These are phyloP conservation scores for Blastobotrys indianensis DNA, from an alignment of 1,139 yeast species.

Conservation along the genomic window DNA sequence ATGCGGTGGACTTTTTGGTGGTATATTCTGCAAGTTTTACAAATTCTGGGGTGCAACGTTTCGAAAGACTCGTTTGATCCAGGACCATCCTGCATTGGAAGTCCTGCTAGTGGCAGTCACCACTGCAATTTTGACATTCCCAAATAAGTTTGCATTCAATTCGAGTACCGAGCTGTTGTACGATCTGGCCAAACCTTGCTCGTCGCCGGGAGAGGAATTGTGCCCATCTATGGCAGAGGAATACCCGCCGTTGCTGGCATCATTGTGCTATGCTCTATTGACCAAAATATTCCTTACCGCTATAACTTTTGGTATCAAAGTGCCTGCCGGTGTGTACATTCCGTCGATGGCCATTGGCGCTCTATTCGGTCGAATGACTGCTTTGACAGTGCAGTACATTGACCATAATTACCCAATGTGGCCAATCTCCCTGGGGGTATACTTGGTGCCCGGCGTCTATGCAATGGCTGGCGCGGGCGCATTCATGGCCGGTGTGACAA, in stretches of 20 bases:
- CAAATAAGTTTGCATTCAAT: conserved; percentile 49
- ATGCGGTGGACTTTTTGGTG: conserved; percentile 57
- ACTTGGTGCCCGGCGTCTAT: conserved; percentile 48
- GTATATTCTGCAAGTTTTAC: conserved; percentile 46
- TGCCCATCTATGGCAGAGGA: conserved; percentile 39
- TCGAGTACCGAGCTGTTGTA: conserved; percentile 50
- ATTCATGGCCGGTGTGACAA: conserved; percentile 61
- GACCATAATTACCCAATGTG: conserved; percentile 24
- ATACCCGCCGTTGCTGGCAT: conserved; percentile 36
- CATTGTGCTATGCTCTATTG: conserved; percentile 41
- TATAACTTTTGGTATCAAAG: conserved; percentile 54
- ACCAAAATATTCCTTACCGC: conserved; percentile 46
- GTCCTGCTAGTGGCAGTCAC: conserved; percentile 44
- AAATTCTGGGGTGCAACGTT: conserved; percentile 45
- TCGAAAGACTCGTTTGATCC: conserved; percentile 35
- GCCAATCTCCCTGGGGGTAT: conserved; percentile 19
- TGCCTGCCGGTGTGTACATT: conserved; percentile 63
- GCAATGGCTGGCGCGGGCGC: conserved; percentile 66
- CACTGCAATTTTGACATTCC: conserved; percentile 48
- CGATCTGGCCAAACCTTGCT: conserved; percentile 51
- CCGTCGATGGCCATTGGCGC: conserved; percentile 70
- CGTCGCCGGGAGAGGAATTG: conserved; percentile 26
- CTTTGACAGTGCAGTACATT: conserved; percentile 43
- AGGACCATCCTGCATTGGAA: conserved; percentile 43
- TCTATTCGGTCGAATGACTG: conserved; percentile 52